Evolutionary conservation across 805 yeast species (phyloP).

Genomic region (Limtongozyma cylindracea): DNA sequence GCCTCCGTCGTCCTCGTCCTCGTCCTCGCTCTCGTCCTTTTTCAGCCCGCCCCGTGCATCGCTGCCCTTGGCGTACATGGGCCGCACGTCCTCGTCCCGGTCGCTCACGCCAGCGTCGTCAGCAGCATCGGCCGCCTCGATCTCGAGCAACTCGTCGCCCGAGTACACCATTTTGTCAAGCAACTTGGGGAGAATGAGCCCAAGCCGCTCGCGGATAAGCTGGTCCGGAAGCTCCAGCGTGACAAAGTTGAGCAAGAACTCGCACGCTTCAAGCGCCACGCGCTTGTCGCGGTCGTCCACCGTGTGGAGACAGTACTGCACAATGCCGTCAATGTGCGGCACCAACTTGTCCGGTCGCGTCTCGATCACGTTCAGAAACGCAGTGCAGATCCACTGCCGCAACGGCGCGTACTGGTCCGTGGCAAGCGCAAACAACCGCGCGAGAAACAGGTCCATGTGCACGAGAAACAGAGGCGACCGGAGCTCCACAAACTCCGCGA

Average conservation of each 20-base stretch:
- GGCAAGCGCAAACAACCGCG: conserved; percentile 45
- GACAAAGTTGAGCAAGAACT: conserved; percentile 57
- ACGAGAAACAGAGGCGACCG: conserved; percentile 39
- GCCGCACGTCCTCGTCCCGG: conserved; percentile 69
- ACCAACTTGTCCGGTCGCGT: conserved; percentile 56
- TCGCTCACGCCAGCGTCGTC: conserved; percentile 66
- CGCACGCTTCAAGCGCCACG: conserved; percentile 83
- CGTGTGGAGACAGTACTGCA: conserved; percentile 61
- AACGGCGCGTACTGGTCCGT: conserved; percentile 29
- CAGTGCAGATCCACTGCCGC: conserved; percentile 49
- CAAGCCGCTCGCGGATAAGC: conserved; percentile 29
- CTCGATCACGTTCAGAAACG: conserved; percentile 49
- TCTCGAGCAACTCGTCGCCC: conserved; percentile 47
- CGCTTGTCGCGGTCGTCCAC: conserved; percentile 34
- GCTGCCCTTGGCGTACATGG: conserved; percentile 49
- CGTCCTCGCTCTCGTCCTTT: conserved; percentile 3
- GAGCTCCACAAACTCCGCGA: conserved; percentile 51
- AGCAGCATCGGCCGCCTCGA: conserved; percentile 37
- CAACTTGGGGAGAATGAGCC: conserved; percentile 48
- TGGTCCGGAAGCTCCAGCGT: conserved; percentile 1
- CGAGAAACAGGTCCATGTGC: conserved; percentile 40
- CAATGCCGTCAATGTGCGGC: conserved; percentile 71
- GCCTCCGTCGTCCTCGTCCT: conserved; percentile 18
- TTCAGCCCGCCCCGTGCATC: conserved; percentile 8
- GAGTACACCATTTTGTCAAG: conserved; percentile 71